A percentile compares a stretch with the other conserved stretches of the same genome.
phyloP scores from a whole-genome alignment of 2,329 filamentous ascomycete genomes.

The Chalaropsis ovoidea region DNA sequence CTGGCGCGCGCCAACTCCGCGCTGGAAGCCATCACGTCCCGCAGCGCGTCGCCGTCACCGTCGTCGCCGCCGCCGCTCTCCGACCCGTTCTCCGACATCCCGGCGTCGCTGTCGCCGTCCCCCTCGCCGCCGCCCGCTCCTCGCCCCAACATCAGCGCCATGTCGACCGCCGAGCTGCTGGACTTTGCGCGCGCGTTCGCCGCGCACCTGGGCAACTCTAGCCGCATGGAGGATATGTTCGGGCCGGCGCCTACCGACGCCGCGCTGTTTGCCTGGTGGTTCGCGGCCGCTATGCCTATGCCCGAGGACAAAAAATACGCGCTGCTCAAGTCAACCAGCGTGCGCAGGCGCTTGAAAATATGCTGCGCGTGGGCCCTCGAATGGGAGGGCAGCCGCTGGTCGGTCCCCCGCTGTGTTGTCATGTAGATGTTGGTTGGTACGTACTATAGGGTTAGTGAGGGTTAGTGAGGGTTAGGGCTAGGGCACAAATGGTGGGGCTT shows the following conservation, averaged over 20 bases:
- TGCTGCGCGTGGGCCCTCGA: slow-evolving; percentile 68
- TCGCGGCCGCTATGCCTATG: slow-evolving; percentile 70
- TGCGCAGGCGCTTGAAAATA: slow-evolving; percentile 72
- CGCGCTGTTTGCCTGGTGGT: slow-evolving; percentile 78
- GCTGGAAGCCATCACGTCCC: not conserved
- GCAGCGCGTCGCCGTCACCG: not conserved
- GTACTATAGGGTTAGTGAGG: not conserved
- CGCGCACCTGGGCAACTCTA: slow-evolving; percentile 35
- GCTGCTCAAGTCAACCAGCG: slow-evolving; percentile 61
- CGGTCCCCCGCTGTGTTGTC: slow-evolving; percentile 34
- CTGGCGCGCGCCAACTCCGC: slow-evolving; percentile 4
- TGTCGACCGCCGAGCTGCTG: slow-evolving; percentile 64
- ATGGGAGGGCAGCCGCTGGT: slow-evolving; percentile 63
- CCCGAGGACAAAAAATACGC: slow-evolving; percentile 69
- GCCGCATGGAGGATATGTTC: slow-evolving; percentile 64
- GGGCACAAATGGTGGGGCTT: not conserved
- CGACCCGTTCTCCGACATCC: slow-evolving; percentile 21
- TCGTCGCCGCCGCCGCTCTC: not conserved
- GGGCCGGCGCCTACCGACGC: slow-evolving; percentile 69
- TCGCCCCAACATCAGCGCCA: slow-evolving; percentile 30
- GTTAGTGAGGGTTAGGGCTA: not conserved
- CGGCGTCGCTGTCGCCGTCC: not conserved
- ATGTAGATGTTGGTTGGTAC: slow-evolving; percentile 20
- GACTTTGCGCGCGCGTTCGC: slow-evolving; percentile 58
- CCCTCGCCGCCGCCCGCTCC: not conserved